A percentile compares a stretch with the other conserved stretches of the same genome.
Evolutionary conservation across 805 yeast species (phyloP).

Genomic region (Cyberlindnera subsufficiens): DNA sequence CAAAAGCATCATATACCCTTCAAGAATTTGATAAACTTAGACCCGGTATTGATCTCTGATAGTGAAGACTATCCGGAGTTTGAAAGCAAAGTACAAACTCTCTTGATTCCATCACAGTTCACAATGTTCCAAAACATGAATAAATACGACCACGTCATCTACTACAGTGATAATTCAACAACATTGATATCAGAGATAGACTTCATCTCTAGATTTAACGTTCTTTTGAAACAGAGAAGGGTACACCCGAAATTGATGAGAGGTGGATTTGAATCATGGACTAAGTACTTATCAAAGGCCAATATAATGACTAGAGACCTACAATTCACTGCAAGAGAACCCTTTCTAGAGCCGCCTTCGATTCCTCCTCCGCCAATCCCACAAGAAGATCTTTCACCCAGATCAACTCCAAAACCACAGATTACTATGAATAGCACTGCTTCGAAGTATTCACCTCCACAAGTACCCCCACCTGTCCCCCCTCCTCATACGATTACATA

Average conservation of each 20-base stretch:
- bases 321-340: conserved; percentile 22
- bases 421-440: conserved; percentile 5
- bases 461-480: conserved; percentile 7
- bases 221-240: conserved; percentile 10
- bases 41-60: conserved; percentile 33
- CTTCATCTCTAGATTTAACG: conserved; percentile 27
- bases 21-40: conserved; percentile 33
- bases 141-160: conserved; percentile 30
- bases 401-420: conserved; percentile 4
- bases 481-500: conserved; percentile 2
- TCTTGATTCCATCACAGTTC: conserved; percentile 4
- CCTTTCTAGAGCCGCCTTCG: conserved; percentile 23
- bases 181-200: conserved; percentile 26
- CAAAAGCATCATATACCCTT: conserved; percentile 31
- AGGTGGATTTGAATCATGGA: conserved; percentile 45
- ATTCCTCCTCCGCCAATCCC: conserved; percentile 20
- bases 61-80: conserved; percentile 25
- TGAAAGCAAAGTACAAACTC: conserved; percentile 11
- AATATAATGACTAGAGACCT: conserved; percentile 16
- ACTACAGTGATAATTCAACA: conserved; percentile 33
- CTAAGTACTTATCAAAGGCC: conserved; percentile 26
- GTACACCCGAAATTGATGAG: conserved; percentile 25
- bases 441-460: conserved; percentile 8
- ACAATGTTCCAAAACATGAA: conserved; percentile 25
- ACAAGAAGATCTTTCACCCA: conserved; percentile 4